These are phyloP conservation scores for Hippophae rhamnoides DNA, from an alignment of 306 rosid genomes.

Conservation along the genomic window DNA sequence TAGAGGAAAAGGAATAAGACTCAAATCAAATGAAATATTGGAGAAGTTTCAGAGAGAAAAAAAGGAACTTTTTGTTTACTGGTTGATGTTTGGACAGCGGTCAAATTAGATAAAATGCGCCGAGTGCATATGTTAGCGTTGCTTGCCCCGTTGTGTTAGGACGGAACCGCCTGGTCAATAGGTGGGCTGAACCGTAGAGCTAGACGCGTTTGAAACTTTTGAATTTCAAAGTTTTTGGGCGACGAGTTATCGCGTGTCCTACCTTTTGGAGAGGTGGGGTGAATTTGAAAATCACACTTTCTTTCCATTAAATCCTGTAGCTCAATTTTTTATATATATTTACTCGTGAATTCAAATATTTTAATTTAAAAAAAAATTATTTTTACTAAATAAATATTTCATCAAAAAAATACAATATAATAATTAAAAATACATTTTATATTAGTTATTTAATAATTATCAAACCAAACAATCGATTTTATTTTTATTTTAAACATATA, in stretches of 20 bases:
- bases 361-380: no score
- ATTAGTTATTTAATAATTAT: no score
- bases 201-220: slow-evolving; percentile 23
- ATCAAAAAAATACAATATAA: no score
- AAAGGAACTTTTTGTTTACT: background rate
- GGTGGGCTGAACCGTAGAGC: background rate
- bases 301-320: no score
- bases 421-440: no score
- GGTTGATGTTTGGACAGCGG: background rate
- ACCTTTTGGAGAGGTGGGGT: background rate
- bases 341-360: no score
- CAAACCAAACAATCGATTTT: no score
- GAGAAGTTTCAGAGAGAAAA: background rate
- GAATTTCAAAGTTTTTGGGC: slow-evolving; percentile 15
- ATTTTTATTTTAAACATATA: no score
- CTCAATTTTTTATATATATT: no score
- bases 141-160: background rate
- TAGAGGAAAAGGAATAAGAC: background rate
- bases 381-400: no score
- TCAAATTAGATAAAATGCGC: background rate
- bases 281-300: background rate
- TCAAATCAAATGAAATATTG: no score
- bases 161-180: background rate
- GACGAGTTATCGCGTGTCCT: background rate
- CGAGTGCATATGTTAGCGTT: background rate